Evolutionary conservation across 371 early-diverging fungal genomes (phyloP), one percentile per base, ranked within the genome.

Genomic region (Mucor saturninus): DNA sequence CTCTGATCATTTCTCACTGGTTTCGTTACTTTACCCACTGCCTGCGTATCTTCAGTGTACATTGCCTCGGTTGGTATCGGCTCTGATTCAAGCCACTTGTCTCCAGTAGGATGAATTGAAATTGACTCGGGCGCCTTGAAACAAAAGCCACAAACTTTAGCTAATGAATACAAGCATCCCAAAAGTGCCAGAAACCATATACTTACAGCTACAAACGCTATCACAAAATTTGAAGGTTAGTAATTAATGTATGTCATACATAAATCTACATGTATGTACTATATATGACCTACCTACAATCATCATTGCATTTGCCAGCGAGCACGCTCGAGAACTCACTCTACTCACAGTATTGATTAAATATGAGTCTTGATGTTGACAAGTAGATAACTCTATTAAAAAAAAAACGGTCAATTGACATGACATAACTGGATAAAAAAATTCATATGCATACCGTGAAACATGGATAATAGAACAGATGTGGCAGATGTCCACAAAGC

Each of bases 401-500:
- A 0, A 42, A 42, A 4, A 5, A 48, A 26, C 29, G 14, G 43
- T 43, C 43, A 43, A 5, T 43, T 40, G 14, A 14, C 40, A 40
- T n/a, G 13, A n/a, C 5, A 43, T 42, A 42, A 42, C 4, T 10
- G 4, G 26, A 14, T 28, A 50, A 6, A 28, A 50, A 28, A 8
- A 29, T 49, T 49, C 9, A 15, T 59, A 40, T 30, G 1, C 14
- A 15, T 32, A 76, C 72, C 62, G 29, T 69, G 32, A 48, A 57
- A 68, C 7, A 64, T 67, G 2, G 62, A 62, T 54, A 54, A 37
- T 35, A 68, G 53, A 4, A 73, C 48, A 2, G 55, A 54, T 21
- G 70, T 56, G 4, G 70, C 65, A 8, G 71, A 39, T 5, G 68
- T 58, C 76, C 76, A 73, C 3, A 76, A 54, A 21, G 62, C 57